These are phyloP conservation scores for Colletotrichum noveboracense DNA, from an alignment of 2,329 filamentous ascomycete genomes.

Conservation along the genomic window DNA sequence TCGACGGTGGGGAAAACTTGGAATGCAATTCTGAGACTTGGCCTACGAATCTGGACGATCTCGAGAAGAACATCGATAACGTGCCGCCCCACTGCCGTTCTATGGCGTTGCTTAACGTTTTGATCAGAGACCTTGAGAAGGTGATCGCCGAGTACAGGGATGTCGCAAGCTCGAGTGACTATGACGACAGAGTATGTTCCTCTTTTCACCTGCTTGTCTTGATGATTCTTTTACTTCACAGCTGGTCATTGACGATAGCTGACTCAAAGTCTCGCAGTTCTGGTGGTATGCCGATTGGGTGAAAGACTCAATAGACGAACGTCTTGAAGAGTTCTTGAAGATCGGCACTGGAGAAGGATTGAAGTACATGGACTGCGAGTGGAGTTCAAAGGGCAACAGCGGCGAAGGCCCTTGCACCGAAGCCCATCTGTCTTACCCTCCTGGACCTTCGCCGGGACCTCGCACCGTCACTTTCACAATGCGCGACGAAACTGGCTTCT, in stretches of 20 bases:
- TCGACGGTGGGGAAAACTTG: neutral
- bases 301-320: neutral
- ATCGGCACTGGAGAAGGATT: neutral
- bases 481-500: neutral
- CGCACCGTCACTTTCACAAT: neutral
- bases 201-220: neutral
- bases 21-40: neutral
- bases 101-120: neutral
- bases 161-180: neutral
- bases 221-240: neutral
- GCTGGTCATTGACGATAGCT: neutral
- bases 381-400: neutral
- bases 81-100: neutral
- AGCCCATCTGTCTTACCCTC: neutral
- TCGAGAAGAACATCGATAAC: neutral
- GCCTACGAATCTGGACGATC: neutral
- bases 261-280: neutral
- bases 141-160: neutral
- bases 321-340: neutral
- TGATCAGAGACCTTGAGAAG: neutral
- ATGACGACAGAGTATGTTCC: neutral
- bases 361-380: neutral
- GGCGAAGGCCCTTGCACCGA: neutral
- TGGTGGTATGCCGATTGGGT: neutral
- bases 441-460: neutral